Evolutionary conservation across 345 rosid genomes (phyloP).

Genomic region (Hibiscus mutabilis): DNA sequence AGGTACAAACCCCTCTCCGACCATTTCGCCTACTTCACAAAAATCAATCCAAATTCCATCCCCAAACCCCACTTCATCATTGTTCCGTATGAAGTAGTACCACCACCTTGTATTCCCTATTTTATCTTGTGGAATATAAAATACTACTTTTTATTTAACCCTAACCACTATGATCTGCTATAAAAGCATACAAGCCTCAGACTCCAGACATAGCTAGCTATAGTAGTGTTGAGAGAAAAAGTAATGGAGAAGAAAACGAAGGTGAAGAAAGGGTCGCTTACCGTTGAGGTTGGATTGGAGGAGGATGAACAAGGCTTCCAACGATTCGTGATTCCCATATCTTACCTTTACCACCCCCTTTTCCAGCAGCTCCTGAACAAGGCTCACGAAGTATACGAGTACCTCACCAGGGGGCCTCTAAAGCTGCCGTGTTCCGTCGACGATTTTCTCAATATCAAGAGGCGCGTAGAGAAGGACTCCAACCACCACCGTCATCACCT

Average conservation of each 20-base stretch:
- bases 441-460: constrained; percentile 36
- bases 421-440: constrained; percentile 41
- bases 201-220: too few species aligned
- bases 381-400: constrained; percentile 38
- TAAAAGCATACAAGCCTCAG: too few species aligned
- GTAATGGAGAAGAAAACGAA: constrained; percentile 22
- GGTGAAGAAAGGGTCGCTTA: constrained; percentile 50
- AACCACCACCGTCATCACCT: constrained; percentile 2
- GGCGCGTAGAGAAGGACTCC: constrained; percentile 35
- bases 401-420: constrained; percentile 32
- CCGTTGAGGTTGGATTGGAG: constrained; percentile 36
- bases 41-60: too few species aligned
- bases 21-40: too few species aligned
- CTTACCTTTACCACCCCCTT: constrained; percentile 42
- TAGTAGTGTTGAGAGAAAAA: neutral
- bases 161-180: too few species aligned
- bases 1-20: too few species aligned
- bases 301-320: constrained; percentile 24
- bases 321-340: constrained; percentile 35
- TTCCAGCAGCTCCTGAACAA: constrained; percentile 32
- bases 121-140: too few species aligned
- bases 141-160: too few species aligned
- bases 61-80: too few species aligned
- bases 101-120: too few species aligned
- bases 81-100: too few species aligned